Evolutionary conservation across 208 protist genomes (phyloP).

Genomic region (Trypanosomatidae sp.): DNA sequence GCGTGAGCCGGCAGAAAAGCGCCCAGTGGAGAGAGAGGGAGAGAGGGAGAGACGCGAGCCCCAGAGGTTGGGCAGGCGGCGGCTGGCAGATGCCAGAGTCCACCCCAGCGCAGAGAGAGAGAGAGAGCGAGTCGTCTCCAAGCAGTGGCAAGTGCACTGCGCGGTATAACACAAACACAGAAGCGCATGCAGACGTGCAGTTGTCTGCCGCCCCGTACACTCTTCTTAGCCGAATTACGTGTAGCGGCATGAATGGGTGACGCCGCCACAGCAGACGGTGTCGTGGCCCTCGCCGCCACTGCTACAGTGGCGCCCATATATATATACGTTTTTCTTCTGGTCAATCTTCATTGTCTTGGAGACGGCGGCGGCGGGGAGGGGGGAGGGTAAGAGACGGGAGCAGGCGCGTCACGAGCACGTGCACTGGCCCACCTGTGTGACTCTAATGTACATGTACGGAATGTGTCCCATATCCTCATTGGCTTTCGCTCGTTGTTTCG

Average conservation of each 20-base stretch:
- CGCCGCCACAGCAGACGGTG: not conserved
- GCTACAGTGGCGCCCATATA: not conserved
- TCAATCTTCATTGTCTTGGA: not conserved
- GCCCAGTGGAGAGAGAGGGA: too few species aligned
- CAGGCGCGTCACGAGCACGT: not conserved
- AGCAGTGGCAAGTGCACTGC: not conserved
- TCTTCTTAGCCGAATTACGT: not conserved
- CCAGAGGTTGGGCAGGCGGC: not conserved
- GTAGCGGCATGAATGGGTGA: not conserved
- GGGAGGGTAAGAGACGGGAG: not conserved
- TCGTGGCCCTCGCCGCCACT: not conserved
- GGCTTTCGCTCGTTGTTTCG: not conserved
- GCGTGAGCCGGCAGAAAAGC: too few species aligned
- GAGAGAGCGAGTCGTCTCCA: not conserved
- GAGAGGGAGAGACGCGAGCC: not conserved
- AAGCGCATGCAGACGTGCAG: not conserved
- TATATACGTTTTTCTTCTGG: not conserved
- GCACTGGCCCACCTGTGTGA: not conserved
- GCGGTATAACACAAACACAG: not conserved
- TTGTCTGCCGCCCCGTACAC: not conserved
- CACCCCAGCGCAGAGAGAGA: not conserved
- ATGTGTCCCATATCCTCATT: not conserved
- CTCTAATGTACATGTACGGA: not conserved
- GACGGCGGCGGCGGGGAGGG: not conserved
- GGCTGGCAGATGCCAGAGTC: not conserved